Percentiles rank a stretch among this genome's conserved stretches.
Evolutionary conservation across 306 rosid species (phyloP).

Genomic region (Malus sieversii): DNA sequence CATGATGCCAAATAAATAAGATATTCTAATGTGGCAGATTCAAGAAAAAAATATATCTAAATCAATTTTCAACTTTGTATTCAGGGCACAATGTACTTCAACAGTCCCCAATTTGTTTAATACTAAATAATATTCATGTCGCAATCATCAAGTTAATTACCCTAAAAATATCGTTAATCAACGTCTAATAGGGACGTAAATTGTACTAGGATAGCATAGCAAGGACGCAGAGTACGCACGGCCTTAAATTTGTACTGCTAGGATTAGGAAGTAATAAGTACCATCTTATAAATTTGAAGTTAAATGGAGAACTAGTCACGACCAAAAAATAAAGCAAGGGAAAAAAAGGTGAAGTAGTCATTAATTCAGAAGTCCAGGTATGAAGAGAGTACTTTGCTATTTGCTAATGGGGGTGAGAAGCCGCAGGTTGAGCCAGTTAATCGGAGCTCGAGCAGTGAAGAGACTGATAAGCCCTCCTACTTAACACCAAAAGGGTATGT

Average conservation of each 20-base stretch:
- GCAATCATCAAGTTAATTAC: neutral
- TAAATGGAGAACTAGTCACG: neutral
- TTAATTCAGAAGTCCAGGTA: neutral
- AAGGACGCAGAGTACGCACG: constrained; percentile 10
- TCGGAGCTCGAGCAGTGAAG: constrained; percentile 10
- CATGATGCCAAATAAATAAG: neutral
- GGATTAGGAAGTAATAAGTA: neutral
- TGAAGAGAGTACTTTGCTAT: neutral
- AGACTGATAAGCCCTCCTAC: constrained; percentile 4
- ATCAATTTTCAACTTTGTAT: constrained; percentile 9
- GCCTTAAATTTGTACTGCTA: neutral
- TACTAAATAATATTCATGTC: neutral
- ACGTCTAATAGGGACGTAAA: neutral
- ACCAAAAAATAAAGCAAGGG: no score
- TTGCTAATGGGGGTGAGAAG: constrained; percentile 32
- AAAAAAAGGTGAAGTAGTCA: no score
- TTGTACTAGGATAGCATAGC: neutral
- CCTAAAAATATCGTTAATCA: neutral
- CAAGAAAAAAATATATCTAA: neutral
- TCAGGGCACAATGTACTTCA: constrained; percentile 3
- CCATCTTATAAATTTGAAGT: neutral
- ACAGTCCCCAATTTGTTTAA: neutral
- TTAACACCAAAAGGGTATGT: no score
- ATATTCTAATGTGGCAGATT: neutral
- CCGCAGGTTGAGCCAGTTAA: constrained; percentile 21